Conservation (phyloP, 306 rosid species). For the Hippophae tibetana region DNA sequence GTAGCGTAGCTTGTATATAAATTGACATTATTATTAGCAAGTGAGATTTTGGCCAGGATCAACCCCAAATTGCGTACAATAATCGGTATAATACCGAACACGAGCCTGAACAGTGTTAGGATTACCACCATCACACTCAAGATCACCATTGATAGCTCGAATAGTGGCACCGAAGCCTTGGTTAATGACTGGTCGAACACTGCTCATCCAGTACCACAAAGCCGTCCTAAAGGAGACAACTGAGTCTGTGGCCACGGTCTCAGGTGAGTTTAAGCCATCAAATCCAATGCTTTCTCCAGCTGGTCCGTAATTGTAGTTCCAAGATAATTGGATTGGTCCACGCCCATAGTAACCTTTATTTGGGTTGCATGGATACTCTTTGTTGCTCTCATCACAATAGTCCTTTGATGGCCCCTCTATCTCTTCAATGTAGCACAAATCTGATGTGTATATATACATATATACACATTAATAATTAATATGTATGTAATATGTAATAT, state of each 20-base stretch:
- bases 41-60: constrained; percentile 57
- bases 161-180: constrained; percentile 83
- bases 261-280: constrained; percentile 63
- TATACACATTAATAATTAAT: background rate
- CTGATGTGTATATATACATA: constrained; percentile 15
- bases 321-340: constrained; percentile 78
- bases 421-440: constrained; percentile 82
- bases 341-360: constrained; percentile 71
- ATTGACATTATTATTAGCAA: constrained; percentile 25
- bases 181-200: constrained; percentile 40
- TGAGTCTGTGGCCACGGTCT: constrained; percentile 53
- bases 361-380: constrained; percentile 53
- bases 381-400: constrained; percentile 64
- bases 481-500: background rate
- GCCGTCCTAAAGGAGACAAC: constrained; percentile 66
- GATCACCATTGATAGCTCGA: constrained; percentile 69
- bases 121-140: constrained; percentile 69
- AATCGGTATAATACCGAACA: constrained; percentile 37
- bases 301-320: constrained; percentile 86
- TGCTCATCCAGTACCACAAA: constrained; percentile 75
- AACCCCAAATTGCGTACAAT: constrained; percentile 58
- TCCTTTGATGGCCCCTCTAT: constrained; percentile 64
- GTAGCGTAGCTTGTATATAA: too few species aligned
- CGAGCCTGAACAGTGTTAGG: constrained; percentile 40
- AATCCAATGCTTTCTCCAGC: constrained; percentile 52